phyloP scores from a whole-genome alignment of 192 early-diverging fungal genomes.

The Backusella westeae region DNA sequence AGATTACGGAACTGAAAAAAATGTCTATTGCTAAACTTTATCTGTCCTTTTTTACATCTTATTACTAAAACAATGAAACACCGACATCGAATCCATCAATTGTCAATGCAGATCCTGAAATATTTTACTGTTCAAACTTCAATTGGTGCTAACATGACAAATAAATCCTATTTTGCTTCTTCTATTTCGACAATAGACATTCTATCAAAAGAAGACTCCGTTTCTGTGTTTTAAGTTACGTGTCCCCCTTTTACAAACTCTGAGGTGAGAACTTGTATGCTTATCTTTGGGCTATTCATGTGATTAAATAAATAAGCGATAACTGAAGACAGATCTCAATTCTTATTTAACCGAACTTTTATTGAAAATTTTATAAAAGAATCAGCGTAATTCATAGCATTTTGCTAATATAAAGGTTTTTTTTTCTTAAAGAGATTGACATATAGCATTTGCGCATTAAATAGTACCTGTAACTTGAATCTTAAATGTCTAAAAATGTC shows the following conservation, averaged over 20 bases:
- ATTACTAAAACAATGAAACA: background rate
- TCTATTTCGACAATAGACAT: background rate
- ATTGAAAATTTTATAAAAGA: too few relatives aligned
- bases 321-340: background rate
- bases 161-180: background rate
- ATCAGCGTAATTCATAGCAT: too few relatives aligned
- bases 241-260: background rate
- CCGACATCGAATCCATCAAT: background rate
- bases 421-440: background rate
- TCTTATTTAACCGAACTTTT: background rate
- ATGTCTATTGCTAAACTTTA: background rate
- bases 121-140: background rate
- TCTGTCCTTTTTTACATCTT: background rate
- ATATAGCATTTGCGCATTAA: background rate
- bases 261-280: too few relatives aligned
- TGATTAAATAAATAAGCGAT: too few relatives aligned
- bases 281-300: too few relatives aligned
- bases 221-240: background rate
- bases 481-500: background rate
- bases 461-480: background rate
- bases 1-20: background rate
- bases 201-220: background rate
- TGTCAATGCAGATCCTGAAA: background rate
- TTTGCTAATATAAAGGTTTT: too few relatives aligned
- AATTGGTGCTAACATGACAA: conserved; percentile 1